phyloP scores from a whole-genome alignment of 176 grass and related monocot genomes.

The Areca catechu region DNA sequence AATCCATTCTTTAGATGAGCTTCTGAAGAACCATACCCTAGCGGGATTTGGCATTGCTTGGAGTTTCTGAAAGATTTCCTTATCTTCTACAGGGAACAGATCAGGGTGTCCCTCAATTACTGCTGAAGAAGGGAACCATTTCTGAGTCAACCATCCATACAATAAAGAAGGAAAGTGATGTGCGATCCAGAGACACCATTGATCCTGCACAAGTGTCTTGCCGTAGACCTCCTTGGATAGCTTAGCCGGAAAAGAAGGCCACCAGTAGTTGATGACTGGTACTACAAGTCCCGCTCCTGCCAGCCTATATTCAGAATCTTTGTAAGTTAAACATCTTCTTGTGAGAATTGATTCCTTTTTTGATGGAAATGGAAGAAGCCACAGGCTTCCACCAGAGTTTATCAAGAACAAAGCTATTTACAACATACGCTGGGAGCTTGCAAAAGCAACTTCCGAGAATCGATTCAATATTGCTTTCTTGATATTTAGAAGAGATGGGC shows the following conservation, averaged over 20 bases:
- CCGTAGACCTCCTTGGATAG: slow-evolving; percentile 23
- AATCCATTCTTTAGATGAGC: background rate
- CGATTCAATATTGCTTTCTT: too few relatives aligned
- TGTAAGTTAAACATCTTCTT: too few relatives aligned
- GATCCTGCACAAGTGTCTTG: slow-evolving; percentile 24
- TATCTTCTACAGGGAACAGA: slow-evolving; percentile 30
- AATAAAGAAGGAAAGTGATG: slow-evolving; percentile 42
- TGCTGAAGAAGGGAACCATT: slow-evolving; percentile 27
- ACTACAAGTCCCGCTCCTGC: slow-evolving; percentile 38
- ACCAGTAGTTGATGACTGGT: slow-evolving; percentile 72
- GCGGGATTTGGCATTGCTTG: background rate
- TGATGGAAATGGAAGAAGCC: too few relatives aligned
- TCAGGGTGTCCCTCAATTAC: slow-evolving; percentile 7
- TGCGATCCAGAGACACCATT: slow-evolving; percentile 38
- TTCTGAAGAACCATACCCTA: slow-evolving; percentile 9
- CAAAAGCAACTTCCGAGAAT: too few relatives aligned
- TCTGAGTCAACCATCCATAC: slow-evolving; percentile 48
- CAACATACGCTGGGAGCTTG: too few relatives aligned
- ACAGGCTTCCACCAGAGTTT: too few relatives aligned
- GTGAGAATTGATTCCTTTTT: too few relatives aligned
- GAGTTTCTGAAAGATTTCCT: slow-evolving; percentile 24
- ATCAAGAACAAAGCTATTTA: too few relatives aligned
- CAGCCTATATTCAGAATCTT: slow-evolving; percentile 19
- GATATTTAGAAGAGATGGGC: too few relatives aligned
- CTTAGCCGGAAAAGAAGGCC: slow-evolving; percentile 35